Conservation (phyloP, 1,284 basidiomycete genomes). For the Trametes pubescens region DNA sequence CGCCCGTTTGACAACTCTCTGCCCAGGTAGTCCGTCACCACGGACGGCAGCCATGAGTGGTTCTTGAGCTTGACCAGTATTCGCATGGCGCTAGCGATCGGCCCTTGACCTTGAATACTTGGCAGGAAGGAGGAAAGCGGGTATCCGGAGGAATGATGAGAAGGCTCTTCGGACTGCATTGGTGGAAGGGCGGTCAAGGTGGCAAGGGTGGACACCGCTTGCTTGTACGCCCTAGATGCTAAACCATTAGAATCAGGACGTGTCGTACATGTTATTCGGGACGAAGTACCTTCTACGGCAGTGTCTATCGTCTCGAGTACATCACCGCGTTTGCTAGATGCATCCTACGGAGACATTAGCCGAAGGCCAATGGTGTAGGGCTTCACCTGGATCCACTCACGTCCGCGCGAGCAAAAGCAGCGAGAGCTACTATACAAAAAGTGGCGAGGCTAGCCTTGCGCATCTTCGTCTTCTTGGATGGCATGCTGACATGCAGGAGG, state of each 20-base stretch:
- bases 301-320: conserved; percentile 34
- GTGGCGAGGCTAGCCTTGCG: conserved; percentile 41
- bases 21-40: conserved; percentile 50
- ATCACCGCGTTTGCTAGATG: conserved; percentile 11
- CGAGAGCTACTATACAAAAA: conserved; percentile 41
- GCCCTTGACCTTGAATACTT: conserved; percentile 74
- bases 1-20: conserved; percentile 54
- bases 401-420: conserved; percentile 34
- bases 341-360: conserved; percentile 14
- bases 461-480: conserved; percentile 18
- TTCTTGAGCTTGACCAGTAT: conserved; percentile 69
- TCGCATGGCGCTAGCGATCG: conserved; percentile 69
- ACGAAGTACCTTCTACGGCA: conserved; percentile 36
- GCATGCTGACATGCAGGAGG: conserved; percentile 8
- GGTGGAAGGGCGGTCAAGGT: conserved; percentile 66
- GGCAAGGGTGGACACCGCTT: conserved; percentile 69
- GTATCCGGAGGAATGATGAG: conserved; percentile 54
- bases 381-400: conserved; percentile 6
- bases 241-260: conserved; percentile 30
- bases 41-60: conserved; percentile 55
- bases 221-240: conserved; percentile 77
- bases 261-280: conserved; percentile 5
- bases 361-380: not conserved
- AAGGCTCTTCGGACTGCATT: conserved; percentile 60
- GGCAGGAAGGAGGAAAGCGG: conserved; percentile 70